Evolutionary conservation across 306 rosid species (phyloP).

Genomic region (Citrullus amarus): DNA sequence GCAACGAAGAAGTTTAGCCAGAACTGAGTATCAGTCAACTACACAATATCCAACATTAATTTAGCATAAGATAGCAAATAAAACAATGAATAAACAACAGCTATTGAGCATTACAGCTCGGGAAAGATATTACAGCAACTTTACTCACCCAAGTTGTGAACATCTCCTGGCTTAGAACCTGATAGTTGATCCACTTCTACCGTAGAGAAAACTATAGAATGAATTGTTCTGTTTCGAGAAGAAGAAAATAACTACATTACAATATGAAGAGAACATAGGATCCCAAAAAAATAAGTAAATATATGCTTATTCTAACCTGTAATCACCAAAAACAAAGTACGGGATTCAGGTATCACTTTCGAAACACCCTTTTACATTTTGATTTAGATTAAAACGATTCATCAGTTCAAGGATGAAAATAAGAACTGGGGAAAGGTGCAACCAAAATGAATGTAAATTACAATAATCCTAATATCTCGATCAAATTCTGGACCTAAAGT

Average conservation of each 20-base stretch:
- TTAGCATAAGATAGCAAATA: neutral
- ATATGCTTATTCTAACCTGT: neutral
- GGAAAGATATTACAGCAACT: neutral
- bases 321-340: neutral
- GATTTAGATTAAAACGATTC: neutral
- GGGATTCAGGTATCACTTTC: neutral
- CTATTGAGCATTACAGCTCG: neutral
- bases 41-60: neutral
- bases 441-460: neutral
- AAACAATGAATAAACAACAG: neutral
- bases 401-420: neutral
- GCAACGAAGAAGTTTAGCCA: neutral
- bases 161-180: conserved; percentile 80
- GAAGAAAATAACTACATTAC: neutral
- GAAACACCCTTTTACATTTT: neutral
- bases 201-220: conserved; percentile 51
- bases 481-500: neutral
- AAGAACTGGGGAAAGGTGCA: neutral
- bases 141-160: conserved; percentile 64
- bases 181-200: conserved; percentile 71
- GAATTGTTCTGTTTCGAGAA: conserved; percentile 38
- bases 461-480: neutral
- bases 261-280: neutral
- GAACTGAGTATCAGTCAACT: neutral
- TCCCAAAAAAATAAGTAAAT: neutral